Evolutionary conservation across 345 rosid species (phyloP).

Genomic region (Brassica napus): DNA sequence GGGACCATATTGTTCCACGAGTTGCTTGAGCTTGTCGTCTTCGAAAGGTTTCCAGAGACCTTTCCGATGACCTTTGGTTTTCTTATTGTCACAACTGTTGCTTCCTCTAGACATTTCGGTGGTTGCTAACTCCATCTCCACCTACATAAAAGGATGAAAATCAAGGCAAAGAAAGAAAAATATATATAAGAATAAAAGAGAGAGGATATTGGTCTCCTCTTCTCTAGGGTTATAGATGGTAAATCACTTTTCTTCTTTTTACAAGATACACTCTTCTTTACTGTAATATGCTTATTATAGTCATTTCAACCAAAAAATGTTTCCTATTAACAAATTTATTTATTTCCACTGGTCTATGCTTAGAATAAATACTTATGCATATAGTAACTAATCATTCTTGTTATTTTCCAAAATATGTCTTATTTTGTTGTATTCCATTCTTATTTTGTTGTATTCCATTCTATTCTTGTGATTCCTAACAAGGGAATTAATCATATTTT

Average conservation of each 20-base stretch:
- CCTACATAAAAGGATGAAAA: constrained; percentile 21
- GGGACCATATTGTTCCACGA: constrained; percentile 55
- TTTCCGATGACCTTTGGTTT: constrained; percentile 43
- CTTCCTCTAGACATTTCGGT: constrained; percentile 45
- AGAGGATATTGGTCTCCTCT: background rate
- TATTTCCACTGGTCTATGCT: background rate
- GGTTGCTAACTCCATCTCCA: constrained; percentile 33
- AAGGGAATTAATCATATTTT: no score
- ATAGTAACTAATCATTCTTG: background rate
- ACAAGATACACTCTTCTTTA: constrained; percentile 33
- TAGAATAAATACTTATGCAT: background rate
- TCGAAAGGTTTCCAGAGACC: constrained; percentile 70
- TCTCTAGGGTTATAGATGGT: constrained; percentile 45
- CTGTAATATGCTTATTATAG: constrained; percentile 6
- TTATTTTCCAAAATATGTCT: background rate
- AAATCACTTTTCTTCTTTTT: constrained; percentile 45
- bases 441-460: background rate
- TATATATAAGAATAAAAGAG: background rate
- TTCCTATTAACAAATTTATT: background rate
- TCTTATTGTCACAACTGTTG: constrained; percentile 39
- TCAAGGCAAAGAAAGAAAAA: background rate
- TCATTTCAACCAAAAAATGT: background rate
- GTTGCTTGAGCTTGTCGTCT: constrained; percentile 56
- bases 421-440: background rate
- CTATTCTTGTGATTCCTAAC: background rate